Evolutionary conservation across 1,139 yeast species (phyloP).

Genomic region (Sugiyamaella grinbergsii): DNA sequence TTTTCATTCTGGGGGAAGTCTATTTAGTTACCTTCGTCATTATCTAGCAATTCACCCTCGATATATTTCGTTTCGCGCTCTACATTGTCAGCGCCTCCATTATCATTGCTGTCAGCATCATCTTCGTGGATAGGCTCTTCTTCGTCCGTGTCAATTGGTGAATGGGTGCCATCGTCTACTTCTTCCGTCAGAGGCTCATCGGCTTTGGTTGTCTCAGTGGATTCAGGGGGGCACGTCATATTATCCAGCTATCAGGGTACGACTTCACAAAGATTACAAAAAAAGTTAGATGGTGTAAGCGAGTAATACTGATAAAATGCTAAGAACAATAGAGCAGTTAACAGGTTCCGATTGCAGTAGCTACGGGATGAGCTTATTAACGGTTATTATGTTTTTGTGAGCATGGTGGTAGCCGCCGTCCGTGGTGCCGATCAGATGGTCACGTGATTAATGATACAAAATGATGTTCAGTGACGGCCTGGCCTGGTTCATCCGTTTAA

Average conservation of each 20-base stretch:
- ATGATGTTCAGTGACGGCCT: too few species aligned
- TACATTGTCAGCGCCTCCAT: conserved; percentile 11
- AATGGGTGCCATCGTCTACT: conserved; percentile 2
- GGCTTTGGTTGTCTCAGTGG: not conserved
- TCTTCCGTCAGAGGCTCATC: not conserved
- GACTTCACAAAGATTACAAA: not conserved
- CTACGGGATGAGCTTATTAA: too few species aligned
- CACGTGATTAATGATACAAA: too few species aligned
- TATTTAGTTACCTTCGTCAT: conserved; percentile 30
- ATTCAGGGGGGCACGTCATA: conserved; percentile 12
- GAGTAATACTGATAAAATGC: not conserved
- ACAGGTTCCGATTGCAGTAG: too few species aligned
- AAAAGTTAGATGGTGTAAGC: too few species aligned
- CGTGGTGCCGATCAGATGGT: too few species aligned
- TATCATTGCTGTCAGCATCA: conserved; percentile 5
- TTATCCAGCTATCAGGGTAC: not conserved
- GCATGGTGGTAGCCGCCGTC: too few species aligned
- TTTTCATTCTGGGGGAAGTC: too few species aligned
- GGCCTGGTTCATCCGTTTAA: too few species aligned
- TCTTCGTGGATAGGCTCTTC: conserved; percentile 7
- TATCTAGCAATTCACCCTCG: conserved; percentile 33
- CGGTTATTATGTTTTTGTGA: too few species aligned
- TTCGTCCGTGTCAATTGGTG: conserved; percentile 8
- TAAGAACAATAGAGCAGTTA: too few species aligned
- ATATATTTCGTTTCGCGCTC: conserved; percentile 25